phyloP scores from a whole-genome alignment of 2,329 filamentous ascomycete genomes.

The Blastomyces percursus region DNA sequence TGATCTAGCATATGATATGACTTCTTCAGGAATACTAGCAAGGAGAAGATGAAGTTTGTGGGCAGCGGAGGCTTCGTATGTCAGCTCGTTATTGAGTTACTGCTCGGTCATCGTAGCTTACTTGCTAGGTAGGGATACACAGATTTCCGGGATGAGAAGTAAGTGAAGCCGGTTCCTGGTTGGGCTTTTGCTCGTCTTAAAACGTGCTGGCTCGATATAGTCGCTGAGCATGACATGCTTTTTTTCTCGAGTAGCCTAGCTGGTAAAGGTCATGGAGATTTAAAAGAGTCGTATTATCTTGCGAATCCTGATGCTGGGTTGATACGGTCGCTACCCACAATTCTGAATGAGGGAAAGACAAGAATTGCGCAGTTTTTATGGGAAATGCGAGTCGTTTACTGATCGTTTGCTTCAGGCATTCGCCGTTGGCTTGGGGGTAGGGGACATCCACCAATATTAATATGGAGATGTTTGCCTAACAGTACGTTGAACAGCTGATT shows the following conservation, averaged over 20 bases:
- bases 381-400: not conserved
- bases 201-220: no score
- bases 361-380: not conserved
- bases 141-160: slow-evolving; percentile 1
- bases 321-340: not conserved
- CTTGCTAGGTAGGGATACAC: not conserved
- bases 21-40: not conserved
- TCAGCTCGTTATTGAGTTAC: not conserved
- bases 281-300: not conserved
- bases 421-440: not conserved
- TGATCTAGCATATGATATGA: not conserved
- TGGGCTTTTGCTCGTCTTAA: not conserved
- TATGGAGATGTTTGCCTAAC: not conserved
- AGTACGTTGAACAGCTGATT: not conserved
- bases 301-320: not conserved
- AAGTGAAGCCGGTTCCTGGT: not conserved
- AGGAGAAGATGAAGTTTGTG: slow-evolving; percentile 3
- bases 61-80: not conserved
- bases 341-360: not conserved
- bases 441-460: not conserved
- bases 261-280: not conserved
- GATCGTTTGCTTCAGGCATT: not conserved
- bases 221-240: not conserved
- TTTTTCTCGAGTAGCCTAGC: not conserved
- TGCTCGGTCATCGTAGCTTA: not conserved